phyloP scores from a whole-genome alignment of 768 basidiomycete genomes.

The Dendrothele bispora region DNA sequence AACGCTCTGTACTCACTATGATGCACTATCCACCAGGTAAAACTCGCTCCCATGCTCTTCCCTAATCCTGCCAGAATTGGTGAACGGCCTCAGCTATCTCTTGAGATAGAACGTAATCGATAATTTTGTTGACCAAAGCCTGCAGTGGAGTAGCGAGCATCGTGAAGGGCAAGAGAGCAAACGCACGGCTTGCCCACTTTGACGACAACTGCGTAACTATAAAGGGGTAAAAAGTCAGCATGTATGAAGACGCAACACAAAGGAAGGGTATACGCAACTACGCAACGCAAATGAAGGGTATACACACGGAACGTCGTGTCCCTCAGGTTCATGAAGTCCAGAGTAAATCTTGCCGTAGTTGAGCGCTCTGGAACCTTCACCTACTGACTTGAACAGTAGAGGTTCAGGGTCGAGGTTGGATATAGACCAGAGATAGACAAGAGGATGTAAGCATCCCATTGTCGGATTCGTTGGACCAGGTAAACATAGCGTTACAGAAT shows the following conservation, averaged over 20 bases:
- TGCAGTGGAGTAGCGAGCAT: no score
- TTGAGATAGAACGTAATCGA: slow-evolving; percentile 33
- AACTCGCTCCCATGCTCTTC: slow-evolving; percentile 70
- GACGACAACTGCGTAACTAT: slow-evolving; percentile 86
- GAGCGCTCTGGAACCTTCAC: slow-evolving; percentile 63
- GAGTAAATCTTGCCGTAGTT: slow-evolving; percentile 76
- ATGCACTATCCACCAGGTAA: slow-evolving; percentile 93
- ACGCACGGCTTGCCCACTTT: slow-evolving; percentile 97
- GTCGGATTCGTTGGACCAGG: no score
- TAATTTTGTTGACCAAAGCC: slow-evolving; percentile 10
- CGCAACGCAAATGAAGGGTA: not conserved
- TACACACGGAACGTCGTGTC: slow-evolving; percentile 67
- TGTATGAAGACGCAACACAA: no score
- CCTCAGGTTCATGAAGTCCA: slow-evolving; percentile 69
- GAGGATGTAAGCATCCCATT: no score
- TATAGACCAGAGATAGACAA: slow-evolving; percentile 66
- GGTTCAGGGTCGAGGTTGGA: slow-evolving; percentile 68
- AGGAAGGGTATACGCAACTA: slow-evolving; percentile 5
- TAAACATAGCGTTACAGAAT: no score
- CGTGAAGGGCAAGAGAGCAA: no score
- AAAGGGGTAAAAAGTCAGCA: slow-evolving; percentile 6
- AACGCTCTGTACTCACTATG: slow-evolving; percentile 78
- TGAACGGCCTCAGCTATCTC: slow-evolving; percentile 53
- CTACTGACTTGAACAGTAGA: slow-evolving; percentile 62
- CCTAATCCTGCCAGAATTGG: slow-evolving; percentile 52